Evolutionary conservation across 2,329 filamentous ascomycete species (phyloP).

Genomic region (Dactylellina parvicollis): DNA sequence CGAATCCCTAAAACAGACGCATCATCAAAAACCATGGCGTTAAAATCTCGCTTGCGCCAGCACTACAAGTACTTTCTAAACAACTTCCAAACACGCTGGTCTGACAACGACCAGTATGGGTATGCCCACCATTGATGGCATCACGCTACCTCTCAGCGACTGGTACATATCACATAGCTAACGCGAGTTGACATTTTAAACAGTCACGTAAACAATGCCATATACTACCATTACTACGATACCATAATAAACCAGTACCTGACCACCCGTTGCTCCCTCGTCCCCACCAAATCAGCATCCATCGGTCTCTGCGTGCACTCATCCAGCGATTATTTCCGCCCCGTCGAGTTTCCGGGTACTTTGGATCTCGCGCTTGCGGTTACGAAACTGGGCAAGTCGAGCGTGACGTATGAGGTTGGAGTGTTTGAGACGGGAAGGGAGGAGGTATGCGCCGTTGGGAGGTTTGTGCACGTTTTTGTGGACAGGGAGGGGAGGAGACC

Average conservation of each 20-base stretch:
- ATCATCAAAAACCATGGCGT: constrained; percentile 52
- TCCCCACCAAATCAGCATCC: constrained; percentile 75
- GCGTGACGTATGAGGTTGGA: constrained; percentile 88
- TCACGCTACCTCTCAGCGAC: constrained; percentile 59
- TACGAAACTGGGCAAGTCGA: constrained; percentile 83
- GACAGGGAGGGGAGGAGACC: constrained; percentile 76
- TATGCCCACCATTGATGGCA: constrained; percentile 25
- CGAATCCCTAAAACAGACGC: not conserved
- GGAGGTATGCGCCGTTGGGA: constrained; percentile 81
- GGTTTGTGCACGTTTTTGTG: constrained; percentile 90
- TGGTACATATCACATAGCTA: constrained; percentile 96
- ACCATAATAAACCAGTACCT: constrained; percentile 90
- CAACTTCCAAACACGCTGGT: constrained; percentile 85
- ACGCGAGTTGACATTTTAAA: constrained; percentile 56
- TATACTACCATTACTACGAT: constrained; percentile 89
- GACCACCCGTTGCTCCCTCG: constrained; percentile 77
- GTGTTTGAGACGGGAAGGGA: constrained; percentile 81
- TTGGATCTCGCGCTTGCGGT: constrained; percentile 84
- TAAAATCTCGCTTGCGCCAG: constrained; percentile 72
- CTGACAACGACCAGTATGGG: constrained; percentile 56
- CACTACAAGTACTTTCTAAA: constrained; percentile 84
- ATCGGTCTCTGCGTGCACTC: constrained; percentile 87
- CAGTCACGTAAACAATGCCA: constrained; percentile 86
- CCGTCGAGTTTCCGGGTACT: constrained; percentile 81
- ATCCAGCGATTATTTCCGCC: constrained; percentile 84